Evolutionary conservation across 495 filamentous ascomycete genomes (phyloP), one percentile per base, ranked within the genome.

Genomic region (Niebla homalea): DNA sequence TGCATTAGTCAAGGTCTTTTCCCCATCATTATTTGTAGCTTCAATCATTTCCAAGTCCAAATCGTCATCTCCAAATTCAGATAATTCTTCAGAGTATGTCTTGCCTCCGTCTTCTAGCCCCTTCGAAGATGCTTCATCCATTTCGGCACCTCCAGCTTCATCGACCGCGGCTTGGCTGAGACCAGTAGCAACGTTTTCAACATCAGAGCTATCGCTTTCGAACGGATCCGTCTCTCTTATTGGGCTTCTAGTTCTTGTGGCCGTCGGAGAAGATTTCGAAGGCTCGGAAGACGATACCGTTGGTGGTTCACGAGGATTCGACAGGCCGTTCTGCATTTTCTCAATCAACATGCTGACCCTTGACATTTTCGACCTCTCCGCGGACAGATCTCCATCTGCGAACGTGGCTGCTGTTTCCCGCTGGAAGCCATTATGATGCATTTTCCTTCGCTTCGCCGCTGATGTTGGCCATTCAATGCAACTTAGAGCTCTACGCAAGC

Each of bases 401-500:
- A 72, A 57, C 51, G 76, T 67, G 62, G 67, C 58, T 68, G 67
- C 58, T 68, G 73, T 12, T 57, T 70, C 40, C 57, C 63, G 36
- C 60, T 63, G 40, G 54, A 58, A 18, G 53, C 53, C 45, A 60
- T 64, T 55, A 26, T 63, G 48, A 11, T 63, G 59, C 22, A 70
- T 46, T 39, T 62, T 70, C 53, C 72, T 60, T 48, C 70, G 66
- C 54, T 88, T 87, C 22, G 73, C 62, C 23, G 75, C 70, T 8
- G 70, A 74, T 42, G 64, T 70, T 32, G 71, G 77, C 71, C 71
- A 79, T 58, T 73, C 73, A 43, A 64, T 78, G 37, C 79, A 93
- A 63, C 88, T 93, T 21, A 78, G 71, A 0, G 83, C 74, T 50
- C 84, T 78, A 59, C 80, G 73, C 46, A 88, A 60, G 0, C 74